Base-by-base conservation (phyloP, 2,329 filamentous ascomycete genomes). In the Talaromyces sp. region DNA sequence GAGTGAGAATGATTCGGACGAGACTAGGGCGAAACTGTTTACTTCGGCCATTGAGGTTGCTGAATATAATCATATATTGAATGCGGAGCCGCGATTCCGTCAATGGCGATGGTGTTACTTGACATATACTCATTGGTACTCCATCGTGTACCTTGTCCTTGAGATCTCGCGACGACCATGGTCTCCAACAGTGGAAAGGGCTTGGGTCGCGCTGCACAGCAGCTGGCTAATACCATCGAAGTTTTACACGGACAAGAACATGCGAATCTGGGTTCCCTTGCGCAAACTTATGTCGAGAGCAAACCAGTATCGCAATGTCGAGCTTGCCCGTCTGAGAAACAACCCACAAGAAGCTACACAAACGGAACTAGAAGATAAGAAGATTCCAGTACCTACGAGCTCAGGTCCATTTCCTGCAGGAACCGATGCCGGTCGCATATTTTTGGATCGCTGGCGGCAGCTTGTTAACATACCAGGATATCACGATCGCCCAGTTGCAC, bases 81-180 rank as follows among this genome's bases (percentile, higher is more conserved):
- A 52, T 31, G 72, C 76, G 2, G 82, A 86, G 59, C 71, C 74
- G 2, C 74, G 72, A 17, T 79, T 77, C 58, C 77, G 77, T 10
- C 80, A 80, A 53, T 85, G 81, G 79, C 80, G 81, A 19, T 86
- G 84, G 84, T 72, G 84, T 6, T 85, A 83, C 68, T 81, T 84
- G 65, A 84, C 82, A 0, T 85, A 84, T 67, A 83, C 80, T 0
- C 82, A 85, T 62, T 86, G 83, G 82, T 79, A 85, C 64, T 82
- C 84, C 4, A 78, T 85, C 3, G 82, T 83, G 0, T 86, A 83
- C 64, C 73, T 85, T 0, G 65, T 86, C 29, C 75, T 85, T 13
- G 49, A 52, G 10, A 71, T 80, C 1, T 78, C 76, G 14, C 77
- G 77, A 3, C 73, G 78, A 0, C 73, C 76, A 1, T 81, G 79